Base-by-base conservation (phyloP, 495 filamentous ascomycete genomes). In the Podospora pseudoanserina region DNA sequence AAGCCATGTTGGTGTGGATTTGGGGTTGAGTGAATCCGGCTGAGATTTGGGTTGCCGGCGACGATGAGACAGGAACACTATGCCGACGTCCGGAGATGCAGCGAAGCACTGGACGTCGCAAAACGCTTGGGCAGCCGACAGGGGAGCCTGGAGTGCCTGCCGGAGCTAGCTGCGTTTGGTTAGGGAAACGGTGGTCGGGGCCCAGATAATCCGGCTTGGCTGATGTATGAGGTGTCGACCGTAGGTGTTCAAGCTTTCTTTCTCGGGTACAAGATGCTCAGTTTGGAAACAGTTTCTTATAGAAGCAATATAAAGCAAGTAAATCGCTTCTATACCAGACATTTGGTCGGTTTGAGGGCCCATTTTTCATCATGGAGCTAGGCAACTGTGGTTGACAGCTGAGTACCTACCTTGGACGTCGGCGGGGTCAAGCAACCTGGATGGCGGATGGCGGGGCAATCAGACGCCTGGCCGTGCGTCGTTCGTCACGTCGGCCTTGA, bases 1-100 rank as follows among this genome's bases (percentile, higher is more conserved):
- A 80, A 30, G 82, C 72, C 80, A 83, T 83, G 62, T 64, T 72
- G 65, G 44, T 62, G 49, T 18, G 4, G 63, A 54, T 57, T 54
- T 5, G 30, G 64, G 18, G 44, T n/a, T 16, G 1, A 57, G 30
- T 49, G 39, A 13, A 11, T 49, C 39, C 39, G 39, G 39, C 39
- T 6, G 39, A 11, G 7, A 11, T 49, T 49, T 49, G 39, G 39
- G 39, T 9, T 18, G 39, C 39, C 39, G 39, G 39, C 13, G 39
- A 49, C 39, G 13, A 49, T 11, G 39, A 2, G 39, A 49, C 9
- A 49, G 39, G 39, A 49, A 13, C 39, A 13, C 39, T 49, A n/a
- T 13, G 60, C 61, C 60, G 64, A 30, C 60, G 59, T 34, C 64
- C 23, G 59, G 63, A 66, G 64, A 30, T 53, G 58, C 54, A 32